Evolutionary conservation across 108 stramenopile genomes (phyloP).

Genomic region (Nitzschia sp.): DNA sequence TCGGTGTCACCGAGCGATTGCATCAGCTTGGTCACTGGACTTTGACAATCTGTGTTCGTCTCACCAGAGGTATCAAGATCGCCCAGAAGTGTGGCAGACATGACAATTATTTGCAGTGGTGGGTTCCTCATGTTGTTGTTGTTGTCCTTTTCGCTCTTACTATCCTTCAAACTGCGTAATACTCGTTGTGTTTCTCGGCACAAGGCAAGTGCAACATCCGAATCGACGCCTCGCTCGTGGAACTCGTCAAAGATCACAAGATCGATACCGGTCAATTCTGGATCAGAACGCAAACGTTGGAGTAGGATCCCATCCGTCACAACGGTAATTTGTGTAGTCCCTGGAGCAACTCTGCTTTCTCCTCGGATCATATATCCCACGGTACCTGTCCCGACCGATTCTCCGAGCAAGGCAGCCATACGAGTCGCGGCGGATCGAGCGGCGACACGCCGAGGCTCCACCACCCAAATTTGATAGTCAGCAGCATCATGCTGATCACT

Average conservation of each 20-base stretch:
- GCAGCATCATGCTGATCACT: not conserved
- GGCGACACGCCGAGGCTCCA: conserved; percentile 67
- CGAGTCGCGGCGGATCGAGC: conserved; percentile 64
- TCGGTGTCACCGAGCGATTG: conserved; percentile 44
- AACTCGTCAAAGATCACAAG: conserved; percentile 68
- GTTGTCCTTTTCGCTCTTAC: not conserved
- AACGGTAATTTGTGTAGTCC: conserved; percentile 39
- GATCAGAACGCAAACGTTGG: conserved; percentile 50
- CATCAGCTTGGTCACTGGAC: conserved; percentile 37
- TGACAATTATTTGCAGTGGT: conserved; percentile 52
- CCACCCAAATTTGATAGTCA: conserved; percentile 35
- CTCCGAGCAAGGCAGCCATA: conserved; percentile 47
- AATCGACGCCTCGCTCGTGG: conserved; percentile 70
- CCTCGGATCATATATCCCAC: conserved; percentile 66
- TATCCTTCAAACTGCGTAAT: conserved; percentile 11
- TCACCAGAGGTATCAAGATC: conserved; percentile 33
- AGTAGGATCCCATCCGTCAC: conserved; percentile 70
- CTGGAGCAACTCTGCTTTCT: conserved; percentile 30
- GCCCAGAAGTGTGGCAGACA: conserved; percentile 69
- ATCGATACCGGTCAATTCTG: conserved; percentile 41
- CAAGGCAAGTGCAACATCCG: conserved; percentile 61
- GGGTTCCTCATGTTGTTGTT: too few relatives aligned
- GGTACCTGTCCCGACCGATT: conserved; percentile 30
- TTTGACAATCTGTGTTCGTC: not conserved
- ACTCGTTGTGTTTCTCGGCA: conserved; percentile 49